Evolutionary conservation across 108 stramenopile species (phyloP).

Genomic region (Ochromonas danica): DNA sequence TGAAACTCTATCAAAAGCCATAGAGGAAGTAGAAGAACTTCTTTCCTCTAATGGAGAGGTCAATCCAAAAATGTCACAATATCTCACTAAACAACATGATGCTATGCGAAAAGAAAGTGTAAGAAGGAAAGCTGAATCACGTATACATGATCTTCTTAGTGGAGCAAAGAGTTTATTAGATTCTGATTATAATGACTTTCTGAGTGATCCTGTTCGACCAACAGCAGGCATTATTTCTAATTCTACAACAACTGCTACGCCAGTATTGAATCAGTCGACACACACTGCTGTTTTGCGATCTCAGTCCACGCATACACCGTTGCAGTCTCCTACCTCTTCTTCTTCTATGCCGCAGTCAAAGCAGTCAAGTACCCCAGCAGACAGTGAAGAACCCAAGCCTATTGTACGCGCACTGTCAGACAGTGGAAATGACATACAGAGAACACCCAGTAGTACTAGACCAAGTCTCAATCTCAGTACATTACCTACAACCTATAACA

Average conservation of each 20-base stretch:
- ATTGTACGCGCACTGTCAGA: no score
- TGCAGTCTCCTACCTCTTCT: no score
- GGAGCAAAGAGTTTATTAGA: not conserved
- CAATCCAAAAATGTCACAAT: not conserved
- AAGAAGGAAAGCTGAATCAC: not conserved
- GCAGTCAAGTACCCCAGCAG: no score
- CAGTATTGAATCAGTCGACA: not conserved
- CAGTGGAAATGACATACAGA: no score
- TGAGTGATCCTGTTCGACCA: not conserved
- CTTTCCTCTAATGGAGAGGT: no score
- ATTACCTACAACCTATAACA: no score
- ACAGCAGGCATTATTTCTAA: not conserved
- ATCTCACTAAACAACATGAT: not conserved
- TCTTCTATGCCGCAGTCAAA: no score
- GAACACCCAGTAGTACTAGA: no score
- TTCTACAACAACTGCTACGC: not conserved
- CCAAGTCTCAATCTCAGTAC: no score
- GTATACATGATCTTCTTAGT: not conserved
- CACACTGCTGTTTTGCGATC: not conserved
- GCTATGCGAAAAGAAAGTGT: not conserved
- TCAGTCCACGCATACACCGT: no score
- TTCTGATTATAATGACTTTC: not conserved
- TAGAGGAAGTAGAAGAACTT: not conserved
- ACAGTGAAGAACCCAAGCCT: no score
- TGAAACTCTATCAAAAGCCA: not conserved